Evolutionary conservation across 1,139 yeast genomes (phyloP), one percentile per base, ranked within the genome.

Genomic region (Magnusiomyces ingens): DNA sequence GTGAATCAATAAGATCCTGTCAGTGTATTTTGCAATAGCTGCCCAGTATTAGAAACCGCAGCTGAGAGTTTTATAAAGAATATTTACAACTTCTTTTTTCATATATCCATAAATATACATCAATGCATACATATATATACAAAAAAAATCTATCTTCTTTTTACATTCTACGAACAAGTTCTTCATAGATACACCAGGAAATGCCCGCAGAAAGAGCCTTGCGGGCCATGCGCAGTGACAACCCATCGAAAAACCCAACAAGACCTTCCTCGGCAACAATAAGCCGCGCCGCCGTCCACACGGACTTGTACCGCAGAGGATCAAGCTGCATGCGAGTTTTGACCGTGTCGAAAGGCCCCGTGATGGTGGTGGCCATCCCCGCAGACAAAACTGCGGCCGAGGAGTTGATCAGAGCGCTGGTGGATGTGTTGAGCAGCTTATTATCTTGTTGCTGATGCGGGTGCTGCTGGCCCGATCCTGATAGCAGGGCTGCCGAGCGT

Each of bases 171-270:
- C 66, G 57, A 1, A 89, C 79, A 57, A 89, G 71, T 66, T 93
- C 97, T 69, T 91, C 99, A 66, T 91, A 93, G 35, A 93, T 84
- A 59, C 96, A 88, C 99, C 99, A 93, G 52, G 96, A 90, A 56
- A 93, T 90, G 1, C 96, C 97, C 0, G 98, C 93, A 68, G 95
- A 85, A 55, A 88, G 70, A 0, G 95, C 96, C 68, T 93, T 93
- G 62, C 99, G 76, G 2, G 87, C 77, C 53, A 93, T 75, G 57
- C 99, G 74, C 60, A 93, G 75, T 46, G 91, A 80, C 45, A 93
- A 72, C 0, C 99, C 99, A 65, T 89, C 83, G 67, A 93, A 90
- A 52, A 93, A 73, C 52, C 84, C 79, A 32, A 71, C 61, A 13
- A 77, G 58, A 0, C 89, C 85, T 42, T 89, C 94, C 51, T 81